Evolutionary conservation across 768 basidiomycete genomes (phyloP), one percentile per base, ranked within the genome.

Genomic region (Phaeotremella skinneri): DNA sequence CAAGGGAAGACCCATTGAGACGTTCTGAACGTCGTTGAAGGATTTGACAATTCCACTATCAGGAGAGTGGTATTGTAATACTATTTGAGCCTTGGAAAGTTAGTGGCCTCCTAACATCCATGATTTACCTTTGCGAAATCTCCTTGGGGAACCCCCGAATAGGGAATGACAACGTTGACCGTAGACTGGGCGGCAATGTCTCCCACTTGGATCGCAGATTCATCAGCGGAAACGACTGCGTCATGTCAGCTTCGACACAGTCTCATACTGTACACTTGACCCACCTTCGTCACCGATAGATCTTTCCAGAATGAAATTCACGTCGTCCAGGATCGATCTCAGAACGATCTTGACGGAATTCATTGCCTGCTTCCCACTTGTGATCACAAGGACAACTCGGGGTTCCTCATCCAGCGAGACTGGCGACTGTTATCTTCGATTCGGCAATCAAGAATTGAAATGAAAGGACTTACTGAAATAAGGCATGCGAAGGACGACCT

Each of bases 1-100:
- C 43, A 99, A 81, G 0, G 94, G 93, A 2, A 97, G 80, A 0
- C 87, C 82, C 5, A 87, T 85, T 14, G 82, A 80, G 3, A 74
- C 50, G 25, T 16, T 60, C 53, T 66, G 62, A 9, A 49, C 57
- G 39, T 68, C 64, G 25, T 63, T 59, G 31, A 55, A 69, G 26
- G 42, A 49, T 52, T 65, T 49, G 0, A 48, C 7, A 0, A 1
- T 16, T 2, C 32, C 63, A 14, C 55, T 58, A 1, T 52, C 63
- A 4, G 67, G 70, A 0, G 89, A 88, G 4, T 76, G 79, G 75
- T 96, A 98, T 51, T 86, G 84, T 17, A 88, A 82, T 31, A 81
- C 80, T 41, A 88, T 72, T 11, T 80, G 80, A 27, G 91, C 82
- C 86, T 87, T 85, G 4, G 32, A 9, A 1, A 20, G 14, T 45